Percentiles rank a stretch among this genome's conserved stretches.
phyloP scores from a whole-genome alignment of 1,284 basidiomycete genomes.

The Ganoderma leucocontextum region DNA sequence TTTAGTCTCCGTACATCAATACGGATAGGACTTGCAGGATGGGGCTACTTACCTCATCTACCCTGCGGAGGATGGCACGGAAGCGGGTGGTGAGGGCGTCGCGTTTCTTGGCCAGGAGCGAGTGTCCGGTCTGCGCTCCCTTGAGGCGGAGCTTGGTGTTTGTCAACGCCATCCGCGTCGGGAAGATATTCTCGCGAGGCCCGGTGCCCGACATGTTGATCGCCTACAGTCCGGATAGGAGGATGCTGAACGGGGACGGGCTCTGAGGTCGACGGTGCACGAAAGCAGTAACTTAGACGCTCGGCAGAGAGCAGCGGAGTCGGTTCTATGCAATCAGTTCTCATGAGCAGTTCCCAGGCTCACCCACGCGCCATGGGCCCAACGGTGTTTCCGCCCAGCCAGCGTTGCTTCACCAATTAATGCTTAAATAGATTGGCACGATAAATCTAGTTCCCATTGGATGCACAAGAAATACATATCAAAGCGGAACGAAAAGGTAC shows the following conservation, averaged over 20 bases:
- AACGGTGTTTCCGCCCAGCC: background rate
- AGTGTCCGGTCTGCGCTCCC: conserved; percentile 97
- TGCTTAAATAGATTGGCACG: background rate
- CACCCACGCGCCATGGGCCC: background rate
- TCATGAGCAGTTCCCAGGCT: no score
- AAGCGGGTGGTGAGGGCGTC: conserved; percentile 96
- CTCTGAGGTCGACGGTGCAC: conserved; percentile 9
- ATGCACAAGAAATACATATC: background rate
- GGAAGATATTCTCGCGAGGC: conserved; percentile 91
- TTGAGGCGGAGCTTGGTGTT: conserved; percentile 94
- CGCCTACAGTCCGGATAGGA: background rate
- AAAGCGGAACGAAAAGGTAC: background rate
- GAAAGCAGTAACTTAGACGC: conserved; percentile 21
- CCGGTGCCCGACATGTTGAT: conserved; percentile 85
- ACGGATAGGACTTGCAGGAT: background rate
- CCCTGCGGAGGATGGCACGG: conserved; percentile 88
- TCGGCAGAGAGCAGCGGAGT: background rate
- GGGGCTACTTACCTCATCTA: conserved; percentile 81
- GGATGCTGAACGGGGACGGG: background rate
- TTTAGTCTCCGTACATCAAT: background rate
- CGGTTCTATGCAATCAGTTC: no score
- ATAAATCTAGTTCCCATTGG: background rate
- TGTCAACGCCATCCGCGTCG: conserved; percentile 94
- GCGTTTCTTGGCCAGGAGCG: conserved; percentile 95
- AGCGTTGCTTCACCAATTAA: background rate